phyloP scores from a whole-genome alignment of 2,329 filamentous ascomycete species.

The Colletotrichum sp. region DNA sequence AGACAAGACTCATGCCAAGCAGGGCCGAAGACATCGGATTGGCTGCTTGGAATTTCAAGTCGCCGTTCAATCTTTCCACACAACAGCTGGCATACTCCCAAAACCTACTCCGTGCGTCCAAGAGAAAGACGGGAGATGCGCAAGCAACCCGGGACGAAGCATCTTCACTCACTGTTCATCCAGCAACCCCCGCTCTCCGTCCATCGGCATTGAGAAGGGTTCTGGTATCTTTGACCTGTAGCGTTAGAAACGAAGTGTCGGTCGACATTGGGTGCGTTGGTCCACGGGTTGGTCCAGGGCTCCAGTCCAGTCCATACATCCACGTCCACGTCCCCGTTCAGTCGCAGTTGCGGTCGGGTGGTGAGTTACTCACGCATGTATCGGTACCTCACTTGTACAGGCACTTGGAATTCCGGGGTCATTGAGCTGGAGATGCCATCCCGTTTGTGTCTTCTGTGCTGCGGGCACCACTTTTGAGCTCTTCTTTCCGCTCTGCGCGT shows the following conservation, averaged over 20 bases:
- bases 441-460: neutral
- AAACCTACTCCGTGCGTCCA: neutral
- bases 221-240: constrained; percentile 13
- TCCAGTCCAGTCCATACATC: neutral
- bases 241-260: constrained; percentile 2
- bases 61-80: neutral
- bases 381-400: neutral
- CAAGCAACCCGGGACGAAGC: neutral
- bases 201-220: neutral
- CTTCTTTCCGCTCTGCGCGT: neutral
- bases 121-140: neutral
- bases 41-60: neutral
- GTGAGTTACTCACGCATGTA: constrained; percentile 1
- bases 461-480: neutral
- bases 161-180: neutral
- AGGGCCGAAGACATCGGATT: neutral
- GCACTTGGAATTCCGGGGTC: neutral
- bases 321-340: neutral
- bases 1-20: neutral
- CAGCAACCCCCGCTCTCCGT: constrained; percentile 2
- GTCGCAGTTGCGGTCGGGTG: constrained; percentile 18
- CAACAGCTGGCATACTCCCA: neutral
- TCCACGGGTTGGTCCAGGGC: neutral
- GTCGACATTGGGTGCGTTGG: constrained; percentile 7
- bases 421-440: neutral